phyloP scores from a whole-genome alignment of 208 protist species.

The Leishmania tarentolae region DNA sequence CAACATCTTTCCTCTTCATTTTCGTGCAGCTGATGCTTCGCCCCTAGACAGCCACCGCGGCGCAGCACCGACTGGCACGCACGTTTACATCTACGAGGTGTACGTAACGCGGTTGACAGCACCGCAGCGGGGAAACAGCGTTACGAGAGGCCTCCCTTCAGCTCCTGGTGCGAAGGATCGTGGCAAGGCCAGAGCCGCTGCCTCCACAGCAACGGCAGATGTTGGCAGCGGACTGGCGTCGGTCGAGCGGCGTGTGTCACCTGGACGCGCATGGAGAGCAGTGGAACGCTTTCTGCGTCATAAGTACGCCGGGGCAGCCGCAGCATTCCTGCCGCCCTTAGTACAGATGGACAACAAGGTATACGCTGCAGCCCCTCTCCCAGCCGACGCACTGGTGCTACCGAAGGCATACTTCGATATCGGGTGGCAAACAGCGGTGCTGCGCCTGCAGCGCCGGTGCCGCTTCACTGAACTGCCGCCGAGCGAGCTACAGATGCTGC shows the following conservation, averaged over 20 bases:
- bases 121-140: not conserved
- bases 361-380: constrained; percentile 63
- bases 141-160: not conserved
- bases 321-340: constrained; percentile 49
- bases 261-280: constrained; percentile 47
- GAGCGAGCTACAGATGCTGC: constrained; percentile 57
- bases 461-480: constrained; percentile 45
- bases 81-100: constrained; percentile 77
- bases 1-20: constrained; percentile 71
- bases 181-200: not conserved
- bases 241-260: constrained; percentile 43
- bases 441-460: constrained; percentile 43
- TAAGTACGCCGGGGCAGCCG: constrained; percentile 18
- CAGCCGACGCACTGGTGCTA: constrained; percentile 54
- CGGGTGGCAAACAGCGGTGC: constrained; percentile 67
- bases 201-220: too few species aligned
- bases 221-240: not conserved
- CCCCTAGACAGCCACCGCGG: not conserved
- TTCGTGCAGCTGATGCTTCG: constrained; percentile 9
- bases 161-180: not conserved
- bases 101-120: constrained; percentile 53
- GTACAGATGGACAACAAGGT: constrained; percentile 60
- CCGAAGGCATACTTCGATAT: constrained; percentile 65
- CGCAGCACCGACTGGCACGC: constrained; percentile 1
- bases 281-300: constrained; percentile 51